A percentile compares a stretch with the other conserved stretches of the same genome.
Conservation (phyloP, 352 stramenopile species). For the Globisporangium splendens region DNA sequence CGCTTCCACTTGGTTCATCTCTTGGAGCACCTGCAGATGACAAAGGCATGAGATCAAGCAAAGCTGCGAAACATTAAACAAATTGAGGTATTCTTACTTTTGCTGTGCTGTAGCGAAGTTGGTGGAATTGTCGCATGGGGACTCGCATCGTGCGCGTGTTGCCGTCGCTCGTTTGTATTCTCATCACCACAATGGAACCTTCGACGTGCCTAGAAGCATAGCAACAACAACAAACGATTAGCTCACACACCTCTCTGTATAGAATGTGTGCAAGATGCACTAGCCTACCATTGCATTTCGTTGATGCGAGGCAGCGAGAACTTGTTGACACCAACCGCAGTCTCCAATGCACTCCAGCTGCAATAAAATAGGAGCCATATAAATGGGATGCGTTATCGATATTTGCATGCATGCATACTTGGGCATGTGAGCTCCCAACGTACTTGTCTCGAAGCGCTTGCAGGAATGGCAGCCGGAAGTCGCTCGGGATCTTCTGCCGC, state of each 20-base stretch:
- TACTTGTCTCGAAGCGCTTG: conserved; percentile 34
- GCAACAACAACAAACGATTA: neutral
- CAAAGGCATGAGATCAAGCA: too few species aligned
- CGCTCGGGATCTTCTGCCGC: conserved; percentile 31
- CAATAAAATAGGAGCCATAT: neutral
- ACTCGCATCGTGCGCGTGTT: conserved; percentile 39
- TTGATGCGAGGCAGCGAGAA: conserved; percentile 34
- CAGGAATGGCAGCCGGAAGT: conserved; percentile 40
- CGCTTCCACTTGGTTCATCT: conserved; percentile 66
- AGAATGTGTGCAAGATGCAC: neutral
- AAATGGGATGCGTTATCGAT: neutral
- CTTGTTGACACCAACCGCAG: neutral
- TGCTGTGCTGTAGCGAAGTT: conserved; percentile 69
- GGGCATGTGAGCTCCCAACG: neutral
- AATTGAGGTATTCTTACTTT: conserved; percentile 23
- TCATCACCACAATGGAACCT: conserved; percentile 31
- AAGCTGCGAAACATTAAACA: neutral
- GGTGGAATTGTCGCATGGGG: conserved; percentile 62
- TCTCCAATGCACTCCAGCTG: conserved; percentile 31
- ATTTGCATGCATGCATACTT: neutral
- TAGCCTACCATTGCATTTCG: conserved; percentile 32
- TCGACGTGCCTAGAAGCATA: conserved; percentile 11
- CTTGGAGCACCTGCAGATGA: conserved; percentile 43
- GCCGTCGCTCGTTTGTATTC: conserved; percentile 50
- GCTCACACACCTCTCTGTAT: neutral